Evolutionary conservation across 2,329 filamentous ascomycete species (phyloP).

Genomic region (Chaetothyriales sp.): DNA sequence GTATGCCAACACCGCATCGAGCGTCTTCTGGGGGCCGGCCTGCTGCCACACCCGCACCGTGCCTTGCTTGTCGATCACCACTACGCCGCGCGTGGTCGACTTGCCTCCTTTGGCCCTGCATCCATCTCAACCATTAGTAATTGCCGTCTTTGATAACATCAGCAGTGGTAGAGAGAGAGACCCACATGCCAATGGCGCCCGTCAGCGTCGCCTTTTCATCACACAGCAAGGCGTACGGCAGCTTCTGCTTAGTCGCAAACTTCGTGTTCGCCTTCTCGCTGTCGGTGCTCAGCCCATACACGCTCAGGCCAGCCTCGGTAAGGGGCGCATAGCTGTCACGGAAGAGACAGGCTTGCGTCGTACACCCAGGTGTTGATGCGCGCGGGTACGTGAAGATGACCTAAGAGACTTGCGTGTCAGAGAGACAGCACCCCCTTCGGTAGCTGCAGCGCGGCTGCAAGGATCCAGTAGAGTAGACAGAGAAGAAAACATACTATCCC

Average conservation of each 20-base stretch:
- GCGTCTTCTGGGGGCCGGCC: constrained; percentile 64
- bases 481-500: constrained; percentile 45
- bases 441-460: neutral
- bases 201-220: constrained; percentile 65
- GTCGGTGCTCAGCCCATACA: constrained; percentile 84
- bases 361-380: constrained; percentile 89
- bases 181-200: constrained; percentile 69
- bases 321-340: constrained; percentile 69
- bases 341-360: constrained; percentile 86
- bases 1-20: constrained; percentile 61
- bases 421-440: neutral
- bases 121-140: neutral
- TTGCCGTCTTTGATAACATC: neutral
- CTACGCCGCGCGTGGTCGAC: constrained; percentile 66
- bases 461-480: neutral
- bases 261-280: constrained; percentile 81
- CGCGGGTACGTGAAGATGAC: constrained; percentile 68
- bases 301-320: constrained; percentile 63
- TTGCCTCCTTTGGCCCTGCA: constrained; percentile 43
- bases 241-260: constrained; percentile 81
- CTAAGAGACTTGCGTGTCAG: neutral
- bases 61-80: constrained; percentile 69
- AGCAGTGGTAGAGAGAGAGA: neutral
- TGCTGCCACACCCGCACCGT: constrained; percentile 63
- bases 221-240: constrained; percentile 79